Evolutionary conservation across 495 filamentous ascomycete species (phyloP), one percentile per base, ranked within the genome.

Genomic region (Saxispiralis lemnorum): DNA sequence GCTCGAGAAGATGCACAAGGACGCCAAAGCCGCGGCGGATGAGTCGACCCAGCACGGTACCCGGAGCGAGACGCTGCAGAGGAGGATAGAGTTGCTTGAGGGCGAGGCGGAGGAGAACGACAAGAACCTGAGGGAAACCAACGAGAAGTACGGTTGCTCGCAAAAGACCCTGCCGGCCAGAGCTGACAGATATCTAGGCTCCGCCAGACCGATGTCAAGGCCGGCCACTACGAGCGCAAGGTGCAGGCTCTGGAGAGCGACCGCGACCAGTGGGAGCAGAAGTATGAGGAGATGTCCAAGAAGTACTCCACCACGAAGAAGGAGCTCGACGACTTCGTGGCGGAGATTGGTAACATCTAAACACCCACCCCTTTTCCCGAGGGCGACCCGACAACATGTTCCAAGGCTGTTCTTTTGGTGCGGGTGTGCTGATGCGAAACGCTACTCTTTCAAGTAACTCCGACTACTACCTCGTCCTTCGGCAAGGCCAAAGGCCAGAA

Each of bases 211-310:
- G 89, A 96, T 63, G 85, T 96, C 66, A 95, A 95, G 70, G 85
- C 89, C 59, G 92, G 88, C 48, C 89, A 99, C 72, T 94, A 85
- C 66, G 92, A 96, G 68, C 92, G 92, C 70, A 95, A 99, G 69
- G 89, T 99, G 50, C 81, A 92, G 61, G 93, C 88, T 53, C 76
- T 99, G 50, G 89, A 99, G 65, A 64, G 70, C 45, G 72, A 83
- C 54, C 78, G 81, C 50, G 84, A 94, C 62, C 70, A 83, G 61
- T 94, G 86, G 85, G 92, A 96, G 70, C 56, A 66, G 64, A 95
- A 96, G 70, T 96, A 87, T 64, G 92, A 95, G 66, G 89, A 95
- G 60, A 85, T 89, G 76, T 57, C 74, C 48, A 79, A 86, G 76
- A 93, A 93, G 66, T 79, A 86, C 69, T 63, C 66, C 46, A 59